Percentiles rank a stretch among this genome's conserved stretches.
Evolutionary conservation across 2,329 filamentous ascomycete species (phyloP).

Genomic region (Dactylonectria estremocensis): DNA sequence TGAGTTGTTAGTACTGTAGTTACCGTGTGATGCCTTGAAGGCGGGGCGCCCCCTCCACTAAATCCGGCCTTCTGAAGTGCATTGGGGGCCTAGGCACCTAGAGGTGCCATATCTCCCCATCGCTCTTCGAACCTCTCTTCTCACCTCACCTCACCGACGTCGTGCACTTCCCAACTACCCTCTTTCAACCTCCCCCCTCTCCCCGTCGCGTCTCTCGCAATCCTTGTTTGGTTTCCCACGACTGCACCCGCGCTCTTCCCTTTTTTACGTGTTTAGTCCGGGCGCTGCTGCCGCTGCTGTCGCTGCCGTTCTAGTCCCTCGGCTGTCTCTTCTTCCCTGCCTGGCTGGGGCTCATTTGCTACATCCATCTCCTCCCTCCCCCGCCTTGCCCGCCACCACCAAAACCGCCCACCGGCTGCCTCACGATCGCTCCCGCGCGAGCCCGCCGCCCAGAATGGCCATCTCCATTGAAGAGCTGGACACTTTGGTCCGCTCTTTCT

Average conservation of each 20-base stretch:
- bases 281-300: constrained; percentile 47
- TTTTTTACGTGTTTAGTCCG: constrained; percentile 24
- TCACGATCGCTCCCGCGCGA: constrained; percentile 48
- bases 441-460: constrained; percentile 66
- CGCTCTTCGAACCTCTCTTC: constrained; percentile 43
- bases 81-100: constrained; percentile 34
- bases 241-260: constrained; percentile 17
- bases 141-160: constrained; percentile 48
- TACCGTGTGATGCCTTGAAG: constrained; percentile 5
- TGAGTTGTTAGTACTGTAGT: not conserved
- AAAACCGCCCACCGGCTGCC: constrained; percentile 38
- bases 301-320: constrained; percentile 37
- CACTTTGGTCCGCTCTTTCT: constrained; percentile 95
- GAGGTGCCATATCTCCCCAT: constrained; percentile 25
- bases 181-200: constrained; percentile 28
- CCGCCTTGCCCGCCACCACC: constrained; percentile 50
- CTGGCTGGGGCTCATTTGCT: constrained; percentile 46
- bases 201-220: constrained; percentile 28
- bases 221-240: constrained; percentile 27
- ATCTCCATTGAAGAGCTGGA: constrained; percentile 94
- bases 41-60: constrained; percentile 17
- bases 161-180: constrained; percentile 43
- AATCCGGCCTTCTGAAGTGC: constrained; percentile 22
- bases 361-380: constrained; percentile 45
- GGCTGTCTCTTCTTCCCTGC: constrained; percentile 40